phyloP scores from a whole-genome alignment of 768 basidiomycete species.

The Russula lepida region DNA sequence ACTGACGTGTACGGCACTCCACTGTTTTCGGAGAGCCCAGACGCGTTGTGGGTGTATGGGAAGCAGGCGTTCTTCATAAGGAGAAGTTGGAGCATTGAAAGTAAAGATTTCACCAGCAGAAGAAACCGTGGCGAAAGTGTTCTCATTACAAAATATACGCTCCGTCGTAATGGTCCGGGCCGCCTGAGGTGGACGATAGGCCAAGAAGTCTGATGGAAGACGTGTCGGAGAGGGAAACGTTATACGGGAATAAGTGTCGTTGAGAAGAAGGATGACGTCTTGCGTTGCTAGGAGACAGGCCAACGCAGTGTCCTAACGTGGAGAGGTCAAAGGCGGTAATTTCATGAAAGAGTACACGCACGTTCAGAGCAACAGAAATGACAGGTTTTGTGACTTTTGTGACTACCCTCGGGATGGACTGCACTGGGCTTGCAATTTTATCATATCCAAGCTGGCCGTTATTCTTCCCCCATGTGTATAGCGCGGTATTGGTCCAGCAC shows the following conservation, averaged over 20 bases:
- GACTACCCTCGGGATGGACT: constrained; percentile 71
- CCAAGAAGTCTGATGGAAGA: constrained; percentile 27
- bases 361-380: constrained; percentile 64
- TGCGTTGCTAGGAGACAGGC: constrained; percentile 68
- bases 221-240: constrained; percentile 64
- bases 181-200: constrained; percentile 78
- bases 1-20: constrained; percentile 69
- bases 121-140: constrained; percentile 74
- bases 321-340: background rate
- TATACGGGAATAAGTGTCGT: constrained; percentile 67
- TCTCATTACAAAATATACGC: constrained; percentile 75
- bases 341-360: constrained; percentile 29
- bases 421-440: constrained; percentile 61
- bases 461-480: constrained; percentile 93
- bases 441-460: constrained; percentile 89
- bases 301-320: constrained; percentile 66
- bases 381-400: constrained; percentile 68
- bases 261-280: constrained; percentile 80
- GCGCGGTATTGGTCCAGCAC: constrained; percentile 68
- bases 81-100: constrained; percentile 39
- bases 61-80: constrained; percentile 29
- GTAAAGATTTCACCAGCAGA: constrained; percentile 88
- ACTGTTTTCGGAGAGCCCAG: constrained; percentile 83
- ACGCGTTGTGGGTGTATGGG: constrained; percentile 75
- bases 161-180: constrained; percentile 59